A percentile compares a stretch with the other conserved stretches of the same genome.
Conservation (phyloP, 352 stramenopile species). For the Phytophthora uliginosa region DNA sequence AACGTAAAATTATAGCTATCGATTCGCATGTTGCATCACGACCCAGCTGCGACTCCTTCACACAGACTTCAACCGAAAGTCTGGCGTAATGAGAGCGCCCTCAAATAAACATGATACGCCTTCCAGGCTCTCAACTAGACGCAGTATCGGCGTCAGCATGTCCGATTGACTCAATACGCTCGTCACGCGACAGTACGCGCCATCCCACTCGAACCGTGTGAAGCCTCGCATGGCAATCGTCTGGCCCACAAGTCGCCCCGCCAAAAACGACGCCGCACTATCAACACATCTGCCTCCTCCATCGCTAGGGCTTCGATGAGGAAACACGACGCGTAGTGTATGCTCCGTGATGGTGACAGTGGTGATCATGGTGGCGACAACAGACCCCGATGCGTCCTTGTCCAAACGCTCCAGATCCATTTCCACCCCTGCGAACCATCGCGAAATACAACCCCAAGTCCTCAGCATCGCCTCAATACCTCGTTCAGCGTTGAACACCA, state of each 20-base stretch:
- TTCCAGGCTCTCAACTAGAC: slow-evolving; percentile 20
- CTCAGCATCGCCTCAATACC: slow-evolving; percentile 15
- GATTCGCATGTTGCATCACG: no score
- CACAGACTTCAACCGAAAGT: slow-evolving; percentile 10
- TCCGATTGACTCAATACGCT: slow-evolving; percentile 27
- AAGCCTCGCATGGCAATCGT: slow-evolving; percentile 19
- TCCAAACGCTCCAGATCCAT: slow-evolving; percentile 14
- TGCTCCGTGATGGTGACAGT: slow-evolving; percentile 18
- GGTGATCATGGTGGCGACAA: slow-evolving; percentile 3
- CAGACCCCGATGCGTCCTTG: neutral
- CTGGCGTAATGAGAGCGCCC: slow-evolving; percentile 16
- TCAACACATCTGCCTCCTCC: neutral
- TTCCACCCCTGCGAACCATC: slow-evolving; percentile 19
- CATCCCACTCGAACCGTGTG: slow-evolving; percentile 23
- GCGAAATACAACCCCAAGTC: slow-evolving; percentile 21
- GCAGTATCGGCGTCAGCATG: slow-evolving; percentile 28
- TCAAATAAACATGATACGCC: slow-evolving; percentile 23
- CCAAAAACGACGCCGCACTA: neutral
- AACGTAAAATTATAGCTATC: no score
- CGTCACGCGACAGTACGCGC: slow-evolving; percentile 5
- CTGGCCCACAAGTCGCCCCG: slow-evolving; percentile 19
- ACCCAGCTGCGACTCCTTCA: no score
- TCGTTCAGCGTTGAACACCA: slow-evolving; percentile 17
- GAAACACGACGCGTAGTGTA: slow-evolving; percentile 15
- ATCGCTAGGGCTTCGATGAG: neutral